A percentile compares a stretch with the other conserved stretches of the same genome.
phyloP scores from a whole-genome alignment of 2,329 filamentous ascomycete genomes.

The Domatiomyces catenatus region DNA sequence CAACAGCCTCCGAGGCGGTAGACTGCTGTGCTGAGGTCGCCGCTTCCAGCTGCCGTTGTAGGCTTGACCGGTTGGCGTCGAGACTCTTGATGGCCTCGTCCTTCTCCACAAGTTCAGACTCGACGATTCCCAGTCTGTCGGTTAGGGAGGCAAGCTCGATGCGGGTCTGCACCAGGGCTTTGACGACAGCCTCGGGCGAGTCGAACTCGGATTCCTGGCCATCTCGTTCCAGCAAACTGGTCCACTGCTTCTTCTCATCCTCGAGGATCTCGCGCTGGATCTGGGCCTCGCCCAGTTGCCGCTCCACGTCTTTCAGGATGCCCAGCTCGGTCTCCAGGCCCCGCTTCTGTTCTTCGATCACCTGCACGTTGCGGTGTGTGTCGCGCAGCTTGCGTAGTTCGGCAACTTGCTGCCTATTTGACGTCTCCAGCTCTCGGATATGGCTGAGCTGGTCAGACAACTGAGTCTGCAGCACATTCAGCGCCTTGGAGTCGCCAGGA shows the following conservation, averaged over 20 bases:
- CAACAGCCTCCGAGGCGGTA: constrained; percentile 24
- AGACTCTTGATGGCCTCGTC: constrained; percentile 59
- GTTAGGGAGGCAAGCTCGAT: constrained; percentile 65
- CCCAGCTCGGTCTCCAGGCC: constrained; percentile 63
- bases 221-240: constrained; percentile 63
- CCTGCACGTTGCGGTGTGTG: constrained; percentile 69
- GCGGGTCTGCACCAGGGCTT: constrained; percentile 67
- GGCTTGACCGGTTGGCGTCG: constrained; percentile 50
- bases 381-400: constrained; percentile 74
- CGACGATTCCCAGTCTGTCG: constrained; percentile 62
- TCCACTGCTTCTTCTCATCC: constrained; percentile 77
- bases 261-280: constrained; percentile 76
- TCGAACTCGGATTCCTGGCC: constrained; percentile 57
- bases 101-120: constrained; percentile 62
- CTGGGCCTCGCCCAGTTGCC: constrained; percentile 62
- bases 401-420: constrained; percentile 60
- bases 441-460: constrained; percentile 84
- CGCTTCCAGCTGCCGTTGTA: constrained; percentile 57
- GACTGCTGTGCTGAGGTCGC: constrained; percentile 36
- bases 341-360: constrained; percentile 91
- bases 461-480: constrained; percentile 73
- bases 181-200: constrained; percentile 73
- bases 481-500: constrained; percentile 70
- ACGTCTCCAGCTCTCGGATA: constrained; percentile 66
- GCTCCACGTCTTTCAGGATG: constrained; percentile 56